Conservation (phyloP, 2,329 filamentous ascomycete genomes). For the Pleomassaria siparia region DNA sequence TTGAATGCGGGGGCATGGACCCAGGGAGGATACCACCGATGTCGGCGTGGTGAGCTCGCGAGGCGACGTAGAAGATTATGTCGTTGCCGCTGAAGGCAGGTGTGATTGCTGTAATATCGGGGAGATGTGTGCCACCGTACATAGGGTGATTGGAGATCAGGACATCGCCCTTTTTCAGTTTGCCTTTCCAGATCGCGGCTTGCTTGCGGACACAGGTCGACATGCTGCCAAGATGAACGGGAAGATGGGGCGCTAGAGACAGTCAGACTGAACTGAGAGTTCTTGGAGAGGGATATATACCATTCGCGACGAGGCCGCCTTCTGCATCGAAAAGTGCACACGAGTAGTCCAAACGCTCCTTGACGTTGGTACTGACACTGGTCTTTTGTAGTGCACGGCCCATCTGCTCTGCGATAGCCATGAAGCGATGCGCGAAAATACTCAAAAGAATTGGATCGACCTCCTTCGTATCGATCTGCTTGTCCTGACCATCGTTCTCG, state of each 20-base stretch:
- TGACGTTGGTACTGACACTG: constrained; percentile 77
- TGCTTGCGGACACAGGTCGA: constrained; percentile 80
- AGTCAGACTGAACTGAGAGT: constrained; percentile 9
- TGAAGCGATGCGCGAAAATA: constrained; percentile 80
- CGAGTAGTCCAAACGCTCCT: constrained; percentile 80
- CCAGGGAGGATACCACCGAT: constrained; percentile 82
- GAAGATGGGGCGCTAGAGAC: constrained; percentile 67
- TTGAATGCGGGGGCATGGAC: constrained; percentile 77
- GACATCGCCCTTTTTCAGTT: constrained; percentile 76
- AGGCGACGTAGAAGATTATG: constrained; percentile 81
- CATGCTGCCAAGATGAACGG: constrained; percentile 81
- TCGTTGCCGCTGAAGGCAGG: constrained; percentile 74
- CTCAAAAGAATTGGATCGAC: constrained; percentile 76
- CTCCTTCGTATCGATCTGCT: constrained; percentile 54
- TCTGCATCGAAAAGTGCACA: constrained; percentile 78
- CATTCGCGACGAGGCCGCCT: constrained; percentile 76
- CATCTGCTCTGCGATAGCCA: constrained; percentile 87
- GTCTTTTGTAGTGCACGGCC: constrained; percentile 77
- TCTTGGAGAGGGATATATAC: constrained; percentile 22
- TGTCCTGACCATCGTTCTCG: constrained; percentile 54
- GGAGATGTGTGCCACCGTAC: constrained; percentile 80
- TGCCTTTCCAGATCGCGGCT: constrained; percentile 77
- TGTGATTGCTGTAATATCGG: constrained; percentile 79
- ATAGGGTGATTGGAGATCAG: constrained; percentile 84
- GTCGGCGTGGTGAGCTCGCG: constrained; percentile 78